Conservation (phyloP, 495 filamentous ascomycete species). For the Neurospora sp. region DNA sequence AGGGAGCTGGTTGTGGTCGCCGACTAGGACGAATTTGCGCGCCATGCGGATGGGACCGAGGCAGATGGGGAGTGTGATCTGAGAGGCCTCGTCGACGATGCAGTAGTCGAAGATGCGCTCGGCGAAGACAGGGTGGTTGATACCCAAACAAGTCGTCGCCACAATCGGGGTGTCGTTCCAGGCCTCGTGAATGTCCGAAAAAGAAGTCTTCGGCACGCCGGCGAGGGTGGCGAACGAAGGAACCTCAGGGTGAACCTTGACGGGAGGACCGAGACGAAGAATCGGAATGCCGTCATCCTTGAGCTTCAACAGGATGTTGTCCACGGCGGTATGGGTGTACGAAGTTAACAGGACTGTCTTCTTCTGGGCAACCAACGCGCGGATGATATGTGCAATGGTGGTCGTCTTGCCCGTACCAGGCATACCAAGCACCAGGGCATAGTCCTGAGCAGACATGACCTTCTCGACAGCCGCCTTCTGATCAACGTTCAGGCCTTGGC, state of each 20-base stretch:
- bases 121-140: constrained; percentile 79
- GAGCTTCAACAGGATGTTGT: constrained; percentile 93
- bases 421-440: constrained; percentile 93
- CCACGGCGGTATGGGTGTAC: constrained; percentile 93
- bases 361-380: constrained; percentile 75
- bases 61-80: constrained; percentile 92
- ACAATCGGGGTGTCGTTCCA: constrained; percentile 82
- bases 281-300: constrained; percentile 68
- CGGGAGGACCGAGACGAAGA: constrained; percentile 67
- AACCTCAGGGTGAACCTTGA: constrained; percentile 82
- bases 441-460: constrained; percentile 89
- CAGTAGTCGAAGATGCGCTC: constrained; percentile 93
- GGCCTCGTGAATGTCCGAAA: constrained; percentile 71
- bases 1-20: constrained; percentile 91
- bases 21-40: constrained; percentile 86
- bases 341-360: constrained; percentile 90
- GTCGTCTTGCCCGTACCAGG: constrained; percentile 97
- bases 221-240: constrained; percentile 72
- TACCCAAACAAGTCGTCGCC: constrained; percentile 86
- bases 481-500: constrained; percentile 62
- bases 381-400: constrained; percentile 94
- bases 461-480: constrained; percentile 81
- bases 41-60: constrained; percentile 90
- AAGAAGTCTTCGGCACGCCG: constrained; percentile 54
- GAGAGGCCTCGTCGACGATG: constrained; percentile 95